Conservation (phyloP, 352 stramenopile genomes). For the Pythium grandisporangium region DNA sequence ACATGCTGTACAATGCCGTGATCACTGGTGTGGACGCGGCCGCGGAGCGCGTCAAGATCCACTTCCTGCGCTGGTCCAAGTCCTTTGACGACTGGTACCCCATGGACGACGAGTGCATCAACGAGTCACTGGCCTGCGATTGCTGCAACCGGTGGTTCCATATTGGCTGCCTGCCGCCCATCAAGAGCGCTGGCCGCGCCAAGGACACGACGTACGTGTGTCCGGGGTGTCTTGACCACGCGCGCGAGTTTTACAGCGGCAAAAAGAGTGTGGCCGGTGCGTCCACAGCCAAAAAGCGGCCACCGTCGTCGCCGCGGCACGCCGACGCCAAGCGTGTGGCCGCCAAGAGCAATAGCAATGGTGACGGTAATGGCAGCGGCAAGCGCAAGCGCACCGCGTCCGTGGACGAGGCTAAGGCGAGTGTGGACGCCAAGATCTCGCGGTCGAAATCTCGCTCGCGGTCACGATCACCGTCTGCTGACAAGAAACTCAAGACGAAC, state of each 20-base stretch:
- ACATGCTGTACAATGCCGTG: slow-evolving; percentile 81
- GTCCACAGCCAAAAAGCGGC: too few relatives aligned
- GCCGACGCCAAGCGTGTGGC: too few relatives aligned
- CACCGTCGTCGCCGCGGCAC: too few relatives aligned
- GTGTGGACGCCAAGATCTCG: too few relatives aligned
- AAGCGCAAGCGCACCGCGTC: too few relatives aligned
- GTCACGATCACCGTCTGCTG: too few relatives aligned
- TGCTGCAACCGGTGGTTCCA: slow-evolving; percentile 87
- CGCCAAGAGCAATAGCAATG: too few relatives aligned
- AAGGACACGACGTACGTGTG: slow-evolving; percentile 85
- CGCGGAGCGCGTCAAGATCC: slow-evolving; percentile 77
- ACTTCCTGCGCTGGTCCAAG: slow-evolving; percentile 82
- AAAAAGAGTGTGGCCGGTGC: too few relatives aligned
- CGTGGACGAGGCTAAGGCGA: too few relatives aligned
- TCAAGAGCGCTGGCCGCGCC: slow-evolving; percentile 78
- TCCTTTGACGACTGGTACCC: slow-evolving; percentile 86
- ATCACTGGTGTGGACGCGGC: slow-evolving; percentile 73
- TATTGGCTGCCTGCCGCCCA: slow-evolving; percentile 73
- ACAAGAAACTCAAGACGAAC: too few relatives aligned
- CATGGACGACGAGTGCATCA: slow-evolving; percentile 86
- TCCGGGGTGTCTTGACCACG: slow-evolving; percentile 68
- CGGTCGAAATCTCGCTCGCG: too few relatives aligned
- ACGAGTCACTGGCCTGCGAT: slow-evolving; percentile 83
- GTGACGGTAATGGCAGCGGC: too few relatives aligned
- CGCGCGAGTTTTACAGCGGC: slow-evolving; percentile 58